Percentiles rank a stretch among this genome's conserved stretches.
Evolutionary conservation across 257 asterid genomes (phyloP).

Genomic region (Phtheirospermum japonicum): DNA sequence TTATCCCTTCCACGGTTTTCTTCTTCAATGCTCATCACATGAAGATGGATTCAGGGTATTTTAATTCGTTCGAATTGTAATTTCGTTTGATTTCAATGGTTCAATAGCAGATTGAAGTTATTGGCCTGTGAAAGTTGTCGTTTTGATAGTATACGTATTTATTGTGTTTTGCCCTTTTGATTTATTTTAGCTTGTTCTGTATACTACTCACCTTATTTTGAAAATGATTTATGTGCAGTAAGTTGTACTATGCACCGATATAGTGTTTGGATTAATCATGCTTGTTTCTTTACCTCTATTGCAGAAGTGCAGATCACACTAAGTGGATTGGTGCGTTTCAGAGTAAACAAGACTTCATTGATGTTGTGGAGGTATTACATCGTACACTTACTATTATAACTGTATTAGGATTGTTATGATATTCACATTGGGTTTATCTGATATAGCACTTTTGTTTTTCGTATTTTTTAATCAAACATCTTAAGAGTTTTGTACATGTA

Average conservation of each 20-base stretch:
- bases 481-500: background rate
- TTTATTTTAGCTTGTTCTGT: too few relatives aligned
- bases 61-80: background rate
- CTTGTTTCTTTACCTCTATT: slow-evolving; percentile 6
- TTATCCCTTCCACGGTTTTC: slow-evolving; percentile 75
- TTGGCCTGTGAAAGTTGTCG: background rate
- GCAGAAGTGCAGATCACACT: slow-evolving; percentile 90
- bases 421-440: background rate
- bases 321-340: slow-evolving; percentile 85
- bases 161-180: too few relatives aligned
- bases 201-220: background rate
- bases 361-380: slow-evolving; percentile 82
- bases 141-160: too few relatives aligned
- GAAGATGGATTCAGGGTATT: slow-evolving; percentile 96
- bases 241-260: slow-evolving; percentile 9
- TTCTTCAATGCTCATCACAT: slow-evolving; percentile 97
- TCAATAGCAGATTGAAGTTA: background rate
- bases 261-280: slow-evolving; percentile 1
- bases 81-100: slow-evolving; percentile 4
- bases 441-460: background rate
- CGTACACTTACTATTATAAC: background rate
- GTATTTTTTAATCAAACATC: background rate
- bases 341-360: slow-evolving; percentile 76
- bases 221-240: background rate
- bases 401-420: background rate